Evolutionary conservation across 257 asterid species (phyloP), one percentile per base, ranked within the genome.

Genomic region (Paraleonurus japonicus): DNA sequence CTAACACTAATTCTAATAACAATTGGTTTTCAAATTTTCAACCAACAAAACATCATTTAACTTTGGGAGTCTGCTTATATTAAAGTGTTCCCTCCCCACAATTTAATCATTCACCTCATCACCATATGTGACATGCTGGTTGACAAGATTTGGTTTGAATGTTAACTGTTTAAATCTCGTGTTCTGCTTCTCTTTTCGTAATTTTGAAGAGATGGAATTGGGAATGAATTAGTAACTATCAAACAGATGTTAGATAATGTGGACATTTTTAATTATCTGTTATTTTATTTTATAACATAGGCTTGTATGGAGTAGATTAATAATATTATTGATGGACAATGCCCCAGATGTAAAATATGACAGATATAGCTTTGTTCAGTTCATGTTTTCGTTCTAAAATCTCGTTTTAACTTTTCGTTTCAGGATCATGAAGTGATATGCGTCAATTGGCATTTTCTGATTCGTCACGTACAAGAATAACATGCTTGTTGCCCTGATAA

Each of bases 391-490:
- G 63, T 58, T 16, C 5, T 61, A 9, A 55, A 13, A 7, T 47
- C 5, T 10, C 4, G 1, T 5, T 13, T 58, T 30, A 47, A 9
- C 39, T 2, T 30, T 50, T 51, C 24, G 19, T 70, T 17, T 20
- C 82, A 81, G 85, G 85, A 45, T 61, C 73, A 41, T 81, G 72
- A 81, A 70, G 7, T 59, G 66, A 62, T 41, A 48, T 1, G 23
- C 50, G 30, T 76, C 66, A 51, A 47, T 22, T 55, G 74, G 19
- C 72, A 39, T 13, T 16, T 51, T 41, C 68, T 32, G n/a, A 22
- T 17, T 12, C 7, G 7, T 23, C 59, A n/a, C 43, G 11, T 13
- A 59, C 69, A 20, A 69, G 76, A 69, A 63, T 43, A 35, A 64
- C 61, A 64, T 47, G 55, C 47, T 67, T 47, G 27, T 39, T 78